Conservation (phyloP, 2,329 filamentous ascomycete species). For the Elsinoe australis region DNA sequence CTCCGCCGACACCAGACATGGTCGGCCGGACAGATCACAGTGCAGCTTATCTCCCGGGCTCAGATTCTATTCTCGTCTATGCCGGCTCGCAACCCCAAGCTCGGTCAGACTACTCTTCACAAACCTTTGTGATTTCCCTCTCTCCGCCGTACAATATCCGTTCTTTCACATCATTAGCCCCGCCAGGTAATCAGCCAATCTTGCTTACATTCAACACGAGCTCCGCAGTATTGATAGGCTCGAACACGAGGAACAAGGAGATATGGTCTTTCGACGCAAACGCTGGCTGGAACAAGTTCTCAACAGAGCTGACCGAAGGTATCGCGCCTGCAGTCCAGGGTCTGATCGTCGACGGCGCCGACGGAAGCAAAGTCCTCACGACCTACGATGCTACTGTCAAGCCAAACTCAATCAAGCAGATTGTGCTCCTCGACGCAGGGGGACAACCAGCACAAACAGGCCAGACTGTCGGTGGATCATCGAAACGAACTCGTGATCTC, state of each 20-base stretch:
- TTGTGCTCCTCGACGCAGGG: slow-evolving; percentile 56
- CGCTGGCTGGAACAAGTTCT: slow-evolving; percentile 60
- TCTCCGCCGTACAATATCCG: slow-evolving; percentile 56
- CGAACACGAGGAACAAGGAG: slow-evolving; percentile 55
- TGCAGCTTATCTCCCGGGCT: slow-evolving; percentile 63
- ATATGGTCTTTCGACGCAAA: slow-evolving; percentile 64
- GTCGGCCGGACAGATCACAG: slow-evolving; percentile 67
- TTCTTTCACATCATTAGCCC: slow-evolving; percentile 52
- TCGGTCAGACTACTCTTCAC: slow-evolving; percentile 50
- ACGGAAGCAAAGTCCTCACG: slow-evolving; percentile 70
- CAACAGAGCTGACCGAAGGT: slow-evolving; percentile 52
- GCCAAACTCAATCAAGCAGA: slow-evolving; percentile 67
- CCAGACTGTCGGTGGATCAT: slow-evolving; percentile 37
- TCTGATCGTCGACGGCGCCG: slow-evolving; percentile 60
- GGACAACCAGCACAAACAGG: slow-evolving; percentile 47
- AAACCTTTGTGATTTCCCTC: slow-evolving; percentile 68
- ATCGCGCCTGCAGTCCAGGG: slow-evolving; percentile 34
- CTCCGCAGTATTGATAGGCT: slow-evolving; percentile 67
- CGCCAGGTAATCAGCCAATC: slow-evolving; percentile 60
- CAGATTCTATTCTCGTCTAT: slow-evolving; percentile 70
- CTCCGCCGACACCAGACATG: slow-evolving; percentile 46
- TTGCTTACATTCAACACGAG: slow-evolving; percentile 66
- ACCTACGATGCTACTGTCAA: slow-evolving; percentile 66
- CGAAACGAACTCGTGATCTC: slow-evolving; percentile 44
- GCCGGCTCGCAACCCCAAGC: slow-evolving; percentile 61